Base-by-base conservation (phyloP, 2,329 filamentous ascomycete genomes). In the Neophaeococcomyces mojaviensis region DNA sequence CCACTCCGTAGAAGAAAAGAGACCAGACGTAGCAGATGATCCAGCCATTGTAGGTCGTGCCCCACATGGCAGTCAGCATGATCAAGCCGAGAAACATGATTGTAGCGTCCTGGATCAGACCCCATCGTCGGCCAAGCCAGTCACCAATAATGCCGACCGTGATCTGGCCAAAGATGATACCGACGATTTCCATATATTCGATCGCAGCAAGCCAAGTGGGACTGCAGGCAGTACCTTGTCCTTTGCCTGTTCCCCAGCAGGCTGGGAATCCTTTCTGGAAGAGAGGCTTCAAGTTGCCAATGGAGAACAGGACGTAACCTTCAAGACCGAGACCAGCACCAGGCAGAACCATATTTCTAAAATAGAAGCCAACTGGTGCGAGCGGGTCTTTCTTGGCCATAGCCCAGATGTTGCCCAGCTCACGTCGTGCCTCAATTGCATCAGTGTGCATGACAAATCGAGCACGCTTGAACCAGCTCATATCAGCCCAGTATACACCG, bases 11-110 rank as follows among this genome's bases (percentile, higher is more conserved):
- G 72, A 97, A 86, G 74, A 96, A 95, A 31, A 97, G 77, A 32
- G 87, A 87, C 85, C 86, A 94, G 51, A 84, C 86, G 64, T 97
- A 97, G 76, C 88, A 95, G 61, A 96, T 94, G 48, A 97, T 86
- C 90, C 90, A 97, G 58, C 89, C 89, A 61, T 97, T 82, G 41
- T 94, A 75, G 30, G 79, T 87, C 26, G 84, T 68, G 51, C 89
- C 90, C 90, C 90, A 97, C 19, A 85, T 84, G 49, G 87, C 86
- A 39, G 86, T 94, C 47, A 97, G 77, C 85, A 96, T 92, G 59
- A 95, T 60, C 16, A 97, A 76, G 71, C 90, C 90, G 57, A 95
- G 59, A 56, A 96, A 87, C 90, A 97, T 97, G 73, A 97, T 89
- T 51, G 77, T 64, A 35, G 90, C 90, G 68, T 97, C 90, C 68